These are phyloP conservation scores for Fusarium redolens DNA, from an alignment of 2,329 filamentous ascomycete genomes.

Conservation along the genomic window DNA sequence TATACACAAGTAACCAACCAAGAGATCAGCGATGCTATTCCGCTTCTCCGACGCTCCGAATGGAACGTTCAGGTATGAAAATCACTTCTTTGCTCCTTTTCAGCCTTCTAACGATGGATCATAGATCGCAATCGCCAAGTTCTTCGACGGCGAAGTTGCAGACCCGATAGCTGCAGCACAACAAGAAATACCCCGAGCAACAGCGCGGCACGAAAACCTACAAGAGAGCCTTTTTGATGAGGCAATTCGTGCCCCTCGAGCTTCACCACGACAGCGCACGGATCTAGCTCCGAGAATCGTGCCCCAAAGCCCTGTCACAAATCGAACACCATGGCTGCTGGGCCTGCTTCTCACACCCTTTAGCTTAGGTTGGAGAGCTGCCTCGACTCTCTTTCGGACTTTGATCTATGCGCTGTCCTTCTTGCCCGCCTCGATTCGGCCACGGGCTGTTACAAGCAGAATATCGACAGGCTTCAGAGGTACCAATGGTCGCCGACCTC, in stretches of 20 bases:
- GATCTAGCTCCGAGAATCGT: constrained; percentile 87
- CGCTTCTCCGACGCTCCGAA: constrained; percentile 84
- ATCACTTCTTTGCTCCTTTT: background rate
- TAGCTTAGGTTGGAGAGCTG: constrained; percentile 77
- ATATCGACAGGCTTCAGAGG: constrained; percentile 65
- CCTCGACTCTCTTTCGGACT: constrained; percentile 76
- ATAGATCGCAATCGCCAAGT: constrained; percentile 94
- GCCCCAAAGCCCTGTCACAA: constrained; percentile 76
- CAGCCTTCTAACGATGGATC: constrained; percentile 11
- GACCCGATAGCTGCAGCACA: constrained; percentile 82
- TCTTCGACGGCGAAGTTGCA: constrained; percentile 94
- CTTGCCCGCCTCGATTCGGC: constrained; percentile 73
- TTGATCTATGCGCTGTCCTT: constrained; percentile 85
- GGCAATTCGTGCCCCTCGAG: constrained; percentile 34
- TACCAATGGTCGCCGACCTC: constrained; percentile 76
- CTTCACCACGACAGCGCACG: constrained; percentile 51
- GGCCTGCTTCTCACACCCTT: constrained; percentile 85
- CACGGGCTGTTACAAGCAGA: constrained; percentile 65
- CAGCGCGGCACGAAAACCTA: constrained; percentile 78
- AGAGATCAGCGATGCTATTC: constrained; percentile 78
- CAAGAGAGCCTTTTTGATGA: constrained; percentile 65
- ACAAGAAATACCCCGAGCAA: constrained; percentile 70
- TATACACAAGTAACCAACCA: constrained; percentile 91
- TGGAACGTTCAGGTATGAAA: constrained; percentile 90
- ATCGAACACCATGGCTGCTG: constrained; percentile 79